Percentiles rank a stretch among this genome's conserved stretches.
phyloP scores from a whole-genome alignment of 208 protist genomes.

The Trypanosoma vivax region DNA sequence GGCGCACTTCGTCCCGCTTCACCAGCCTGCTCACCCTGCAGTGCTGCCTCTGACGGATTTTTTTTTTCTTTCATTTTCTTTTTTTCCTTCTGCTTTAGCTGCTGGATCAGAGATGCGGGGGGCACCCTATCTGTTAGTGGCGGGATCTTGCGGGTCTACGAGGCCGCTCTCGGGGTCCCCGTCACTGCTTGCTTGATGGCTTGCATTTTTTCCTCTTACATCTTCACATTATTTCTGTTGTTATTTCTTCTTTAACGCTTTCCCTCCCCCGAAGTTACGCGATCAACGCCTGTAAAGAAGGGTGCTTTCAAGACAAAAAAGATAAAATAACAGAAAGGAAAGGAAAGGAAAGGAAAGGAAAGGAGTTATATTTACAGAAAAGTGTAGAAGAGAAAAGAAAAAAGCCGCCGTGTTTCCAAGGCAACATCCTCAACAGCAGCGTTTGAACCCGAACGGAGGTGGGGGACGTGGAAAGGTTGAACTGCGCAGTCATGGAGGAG shows the following conservation, averaged over 20 bases:
- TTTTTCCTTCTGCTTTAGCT: too few relatives aligned
- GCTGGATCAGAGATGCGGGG: too few relatives aligned
- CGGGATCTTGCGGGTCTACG: too few relatives aligned
- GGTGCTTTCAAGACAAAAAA: slow-evolving; percentile 1
- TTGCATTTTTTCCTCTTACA: too few relatives aligned
- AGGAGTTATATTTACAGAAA: background rate
- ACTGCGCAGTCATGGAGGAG: slow-evolving; percentile 38
- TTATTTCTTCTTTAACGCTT: too few relatives aligned
- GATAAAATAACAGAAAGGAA: slow-evolving; percentile 9
- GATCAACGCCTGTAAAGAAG: background rate
- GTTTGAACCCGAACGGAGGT: background rate
- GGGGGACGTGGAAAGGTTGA: background rate
- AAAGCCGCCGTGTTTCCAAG: too few relatives aligned
- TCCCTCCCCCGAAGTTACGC: too few relatives aligned
- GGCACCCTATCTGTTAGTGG: too few relatives aligned
- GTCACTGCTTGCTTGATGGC: too few relatives aligned
- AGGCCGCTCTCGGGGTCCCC: too few relatives aligned
- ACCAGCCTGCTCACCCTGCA: background rate
- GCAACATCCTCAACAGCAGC: background rate
- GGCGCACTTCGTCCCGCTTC: background rate
- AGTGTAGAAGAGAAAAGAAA: background rate
- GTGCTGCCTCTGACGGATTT: slow-evolving; percentile 6
- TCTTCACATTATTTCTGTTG: too few relatives aligned
- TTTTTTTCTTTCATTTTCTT: slow-evolving; percentile 20
- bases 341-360: background rate